phyloP scores from a whole-genome alignment of 352 stramenopile species.

The Peronospora belbahrii region DNA sequence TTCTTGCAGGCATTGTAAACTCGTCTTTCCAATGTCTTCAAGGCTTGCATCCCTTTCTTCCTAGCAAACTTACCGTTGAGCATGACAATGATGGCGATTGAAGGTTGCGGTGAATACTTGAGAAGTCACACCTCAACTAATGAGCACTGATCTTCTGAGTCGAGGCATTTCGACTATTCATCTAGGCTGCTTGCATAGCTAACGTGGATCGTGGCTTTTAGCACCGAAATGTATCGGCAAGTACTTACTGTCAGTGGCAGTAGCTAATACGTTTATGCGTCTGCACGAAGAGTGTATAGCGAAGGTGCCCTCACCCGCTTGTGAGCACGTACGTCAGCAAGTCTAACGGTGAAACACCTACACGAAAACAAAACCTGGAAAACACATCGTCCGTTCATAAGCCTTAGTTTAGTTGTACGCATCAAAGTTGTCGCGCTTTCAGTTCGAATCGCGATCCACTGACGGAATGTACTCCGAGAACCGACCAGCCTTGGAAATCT shows the following conservation, averaged over 20 bases:
- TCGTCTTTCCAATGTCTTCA: too few species aligned
- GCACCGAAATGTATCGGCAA: too few species aligned
- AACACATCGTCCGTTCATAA: conserved; percentile 15
- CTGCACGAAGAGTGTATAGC: neutral
- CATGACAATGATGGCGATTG: too few species aligned
- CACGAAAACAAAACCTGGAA: conserved; percentile 18
- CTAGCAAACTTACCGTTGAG: too few species aligned
- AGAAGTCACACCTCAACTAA: too few species aligned
- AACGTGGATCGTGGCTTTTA: conserved; percentile 70
- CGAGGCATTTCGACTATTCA: conserved; percentile 15
- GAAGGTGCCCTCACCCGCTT: neutral
- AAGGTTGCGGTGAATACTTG: too few species aligned
- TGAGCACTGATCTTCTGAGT: conserved; percentile 80
- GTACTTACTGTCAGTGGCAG: neutral
- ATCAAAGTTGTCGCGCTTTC: conserved; percentile 20
- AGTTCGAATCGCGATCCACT: conserved; percentile 41
- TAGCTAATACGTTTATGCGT: neutral
- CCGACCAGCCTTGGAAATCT: conserved; percentile 61
- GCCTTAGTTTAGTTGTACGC: conserved; percentile 17
- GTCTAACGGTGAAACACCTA: conserved; percentile 29
- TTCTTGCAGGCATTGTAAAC: too few species aligned
- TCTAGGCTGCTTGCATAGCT: conserved; percentile 77
- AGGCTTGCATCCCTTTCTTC: too few species aligned
- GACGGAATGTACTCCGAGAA: conserved; percentile 76
- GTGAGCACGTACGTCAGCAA: conserved; percentile 11